These are phyloP conservation scores for Acanthamoeba culbertsoni DNA, from an alignment of 208 protist species.

Conservation along the genomic window DNA sequence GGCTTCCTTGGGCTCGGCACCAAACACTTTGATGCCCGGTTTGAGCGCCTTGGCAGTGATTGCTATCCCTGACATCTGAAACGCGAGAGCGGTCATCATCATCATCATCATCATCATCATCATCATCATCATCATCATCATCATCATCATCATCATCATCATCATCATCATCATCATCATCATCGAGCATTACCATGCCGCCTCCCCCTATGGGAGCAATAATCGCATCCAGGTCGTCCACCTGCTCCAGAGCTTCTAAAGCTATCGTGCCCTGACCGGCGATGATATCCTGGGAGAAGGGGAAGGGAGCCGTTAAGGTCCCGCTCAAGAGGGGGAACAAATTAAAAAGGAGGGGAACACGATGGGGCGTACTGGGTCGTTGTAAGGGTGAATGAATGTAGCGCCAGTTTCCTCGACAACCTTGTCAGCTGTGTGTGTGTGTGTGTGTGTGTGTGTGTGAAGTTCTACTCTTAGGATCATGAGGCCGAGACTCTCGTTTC, in stretches of 20 bases:
- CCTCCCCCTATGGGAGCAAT: slow-evolving; percentile 76
- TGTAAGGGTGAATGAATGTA: slow-evolving; percentile 69
- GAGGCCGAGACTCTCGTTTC: not conserved
- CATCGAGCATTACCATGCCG: slow-evolving; percentile 62
- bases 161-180: not conserved
- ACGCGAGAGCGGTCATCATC: not conserved
- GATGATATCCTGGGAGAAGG: not conserved
- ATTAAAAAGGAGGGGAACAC: no score
- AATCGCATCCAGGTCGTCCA: slow-evolving; percentile 73
- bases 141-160: not conserved
- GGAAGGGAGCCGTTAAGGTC: not conserved
- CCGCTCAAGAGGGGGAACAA: no score
- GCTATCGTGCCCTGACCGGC: slow-evolving; percentile 76
- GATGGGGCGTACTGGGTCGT: not conserved
- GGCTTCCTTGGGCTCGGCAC: slow-evolving; percentile 68
- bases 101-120: not conserved
- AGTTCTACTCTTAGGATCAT: not conserved
- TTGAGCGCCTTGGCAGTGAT: slow-evolving; percentile 58
- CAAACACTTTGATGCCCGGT: slow-evolving; percentile 74
- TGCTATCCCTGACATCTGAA: slow-evolving; percentile 46
- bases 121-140: not conserved
- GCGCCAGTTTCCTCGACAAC: slow-evolving; percentile 23
- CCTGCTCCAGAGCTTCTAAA: slow-evolving; percentile 76
- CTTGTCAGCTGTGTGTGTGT: not conserved
- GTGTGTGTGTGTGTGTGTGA: not conserved